These are phyloP conservation scores for Pulveroboletus ravenelii DNA, from an alignment of 768 basidiomycete species.

Conservation along the genomic window DNA sequence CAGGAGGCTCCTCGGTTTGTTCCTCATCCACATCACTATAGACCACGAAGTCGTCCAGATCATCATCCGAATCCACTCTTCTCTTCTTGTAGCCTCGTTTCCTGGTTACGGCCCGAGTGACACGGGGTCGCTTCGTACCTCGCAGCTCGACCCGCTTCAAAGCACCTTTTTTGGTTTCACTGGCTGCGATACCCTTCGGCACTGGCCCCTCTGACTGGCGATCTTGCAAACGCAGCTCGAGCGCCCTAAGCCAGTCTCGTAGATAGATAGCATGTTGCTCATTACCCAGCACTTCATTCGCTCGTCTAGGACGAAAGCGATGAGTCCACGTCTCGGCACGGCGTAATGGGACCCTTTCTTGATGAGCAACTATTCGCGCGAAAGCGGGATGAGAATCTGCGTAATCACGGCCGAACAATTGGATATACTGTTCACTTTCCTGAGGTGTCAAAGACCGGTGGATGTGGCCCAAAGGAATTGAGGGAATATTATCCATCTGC, in stretches of 20 bases:
- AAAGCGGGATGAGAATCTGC: slow-evolving; percentile 47
- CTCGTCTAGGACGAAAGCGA: slow-evolving; percentile 69
- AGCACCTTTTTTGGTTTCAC: slow-evolving; percentile 17
- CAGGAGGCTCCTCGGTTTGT: slow-evolving; percentile 28
- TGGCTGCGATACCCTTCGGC: background rate
- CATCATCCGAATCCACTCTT: slow-evolving; percentile 50
- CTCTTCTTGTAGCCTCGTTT: slow-evolving; percentile 49
- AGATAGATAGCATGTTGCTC: slow-evolving; percentile 64
- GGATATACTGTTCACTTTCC: slow-evolving; percentile 15
- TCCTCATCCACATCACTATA: slow-evolving; percentile 34
- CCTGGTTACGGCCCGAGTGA: slow-evolving; percentile 51
- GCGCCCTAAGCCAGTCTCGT: slow-evolving; percentile 73
- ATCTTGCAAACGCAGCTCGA: slow-evolving; percentile 48
- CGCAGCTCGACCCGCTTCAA: slow-evolving; percentile 27
- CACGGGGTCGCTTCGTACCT: slow-evolving; percentile 53
- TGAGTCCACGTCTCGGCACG: slow-evolving; percentile 58
- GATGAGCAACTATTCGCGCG: slow-evolving; percentile 32
- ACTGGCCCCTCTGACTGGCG: slow-evolving; percentile 4
- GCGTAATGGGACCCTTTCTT: slow-evolving; percentile 10
- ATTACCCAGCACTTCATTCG: slow-evolving; percentile 77
- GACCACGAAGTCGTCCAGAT: slow-evolving; percentile 56
- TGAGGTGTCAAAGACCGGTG: slow-evolving; percentile 7
- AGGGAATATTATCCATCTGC: background rate
- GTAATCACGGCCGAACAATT: slow-evolving; percentile 15
- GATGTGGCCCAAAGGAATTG: background rate